Evolutionary conservation across 2,329 filamentous ascomycete species (phyloP), one percentile per base, ranked within the genome.

Genomic region (Ophiosphaerella herpotricha): DNA sequence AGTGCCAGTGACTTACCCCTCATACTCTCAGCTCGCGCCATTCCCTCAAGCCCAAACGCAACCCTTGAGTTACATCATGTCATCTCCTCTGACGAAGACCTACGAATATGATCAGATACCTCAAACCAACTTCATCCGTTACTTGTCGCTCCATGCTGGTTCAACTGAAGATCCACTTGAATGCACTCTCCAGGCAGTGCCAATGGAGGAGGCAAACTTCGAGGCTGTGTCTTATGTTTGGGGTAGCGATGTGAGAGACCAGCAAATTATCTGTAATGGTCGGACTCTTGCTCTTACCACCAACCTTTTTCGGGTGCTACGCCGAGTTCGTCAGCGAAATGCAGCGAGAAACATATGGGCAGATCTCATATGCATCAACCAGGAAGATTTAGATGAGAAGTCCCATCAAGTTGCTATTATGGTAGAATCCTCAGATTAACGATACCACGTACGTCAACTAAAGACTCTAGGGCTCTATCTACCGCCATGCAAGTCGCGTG

Each of bases 301-400:
- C 3, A 59, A 51, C 24, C 43, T 57, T 1, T 36, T 46, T 11
- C 44, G 32, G 4, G 55, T 50, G 6, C 49, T 61, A 3, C 36
- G 34, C 8, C 42, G 45, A 7, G 14, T 59, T 7, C 43, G 49
- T 11, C 39, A 43, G 21, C 36, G 42, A 18, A 24, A 50, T 29
- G 16, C 8, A 31, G 26, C 50, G 7, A 44, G 55, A 1, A 49
- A 24, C n/a, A 46, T 57, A 2, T 60, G 55, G 55, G 53, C 48
- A 4, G 58, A 60, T 18, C 48, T 54, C 5, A 57, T 58, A 7
- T 58, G 53, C 16, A 54, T 61, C 44, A 49, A 59, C 14, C 55
- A 60, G 40, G 52, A 51, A 5, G 38, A 53, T 37, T 7, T 52
- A 1, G n/a, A 48, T n/a, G 55, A 60, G 37, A 58, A 58, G 21